Evolutionary conservation across 2,329 filamentous ascomycete genomes (phyloP).

Genomic region (Emergomyces africanus): DNA sequence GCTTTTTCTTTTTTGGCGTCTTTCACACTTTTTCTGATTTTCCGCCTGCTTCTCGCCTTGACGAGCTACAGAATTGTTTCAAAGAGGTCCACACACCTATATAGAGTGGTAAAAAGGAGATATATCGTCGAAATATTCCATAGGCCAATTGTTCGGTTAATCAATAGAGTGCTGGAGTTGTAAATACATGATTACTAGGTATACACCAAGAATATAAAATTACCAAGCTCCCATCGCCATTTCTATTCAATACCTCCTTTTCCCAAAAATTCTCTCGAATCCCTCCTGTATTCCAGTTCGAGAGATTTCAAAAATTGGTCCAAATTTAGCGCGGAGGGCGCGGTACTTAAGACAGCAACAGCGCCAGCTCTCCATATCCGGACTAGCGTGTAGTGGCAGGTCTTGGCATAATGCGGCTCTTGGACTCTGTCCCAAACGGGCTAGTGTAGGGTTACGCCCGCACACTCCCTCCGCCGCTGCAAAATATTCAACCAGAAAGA

Average conservation of each 20-base stretch:
- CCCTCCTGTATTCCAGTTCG: too few relatives aligned
- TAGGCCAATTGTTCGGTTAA: background rate
- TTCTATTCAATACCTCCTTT: too few relatives aligned
- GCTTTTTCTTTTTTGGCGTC: background rate
- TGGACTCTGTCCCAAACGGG: constrained; percentile 10
- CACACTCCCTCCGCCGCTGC: constrained; percentile 16
- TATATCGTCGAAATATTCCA: background rate
- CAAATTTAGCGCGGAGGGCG: background rate
- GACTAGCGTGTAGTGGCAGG: constrained; percentile 24
- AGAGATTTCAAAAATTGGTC: too few relatives aligned
- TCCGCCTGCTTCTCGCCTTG: background rate
- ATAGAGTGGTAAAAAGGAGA: background rate
- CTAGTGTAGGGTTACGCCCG: constrained; percentile 35
- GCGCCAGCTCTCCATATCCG: background rate
- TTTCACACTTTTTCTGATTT: background rate
- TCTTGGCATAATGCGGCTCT: constrained; percentile 25
- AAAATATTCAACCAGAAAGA: background rate
- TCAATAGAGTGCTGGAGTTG: background rate
- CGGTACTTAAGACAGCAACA: too few relatives aligned
- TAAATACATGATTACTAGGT: background rate
- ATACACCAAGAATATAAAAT: background rate
- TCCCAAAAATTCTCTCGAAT: too few relatives aligned
- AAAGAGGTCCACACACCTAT: background rate
- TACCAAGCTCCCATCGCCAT: background rate
- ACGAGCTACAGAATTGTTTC: background rate